These are phyloP conservation scores for Marasmius tenuissimus DNA, from an alignment of 1,284 basidiomycete species.

Conservation along the genomic window DNA sequence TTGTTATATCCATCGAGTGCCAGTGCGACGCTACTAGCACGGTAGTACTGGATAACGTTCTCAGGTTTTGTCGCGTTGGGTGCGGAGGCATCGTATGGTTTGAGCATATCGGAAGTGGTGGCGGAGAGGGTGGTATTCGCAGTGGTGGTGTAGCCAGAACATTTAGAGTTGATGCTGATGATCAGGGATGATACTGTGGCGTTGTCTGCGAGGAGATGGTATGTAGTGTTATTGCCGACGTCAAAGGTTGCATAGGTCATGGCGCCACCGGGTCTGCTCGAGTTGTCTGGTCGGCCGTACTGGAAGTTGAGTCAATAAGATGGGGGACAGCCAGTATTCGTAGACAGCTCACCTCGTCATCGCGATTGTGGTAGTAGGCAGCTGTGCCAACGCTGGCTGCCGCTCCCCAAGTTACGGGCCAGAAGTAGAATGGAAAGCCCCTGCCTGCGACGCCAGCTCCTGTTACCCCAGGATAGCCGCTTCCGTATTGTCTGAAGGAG, in stretches of 20 bases:
- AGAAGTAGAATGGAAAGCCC: slow-evolving; percentile 58
- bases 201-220: slow-evolving; percentile 60
- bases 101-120: neutral
- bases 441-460: slow-evolving; percentile 43
- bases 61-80: slow-evolving; percentile 43
- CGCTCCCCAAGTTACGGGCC: slow-evolving; percentile 56
- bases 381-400: slow-evolving; percentile 30
- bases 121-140: slow-evolving; percentile 1
- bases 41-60: slow-evolving; percentile 58
- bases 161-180: slow-evolving; percentile 43
- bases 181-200: slow-evolving; percentile 52
- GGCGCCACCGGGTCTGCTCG: slow-evolving; percentile 57
- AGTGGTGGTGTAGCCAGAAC: slow-evolving; percentile 24
- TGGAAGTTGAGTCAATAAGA: slow-evolving; percentile 21
- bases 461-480: slow-evolving; percentile 53
- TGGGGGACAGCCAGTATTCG: neutral
- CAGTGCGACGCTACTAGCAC: slow-evolving; percentile 54
- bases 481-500: slow-evolving; percentile 40
- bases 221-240: slow-evolving; percentile 44
- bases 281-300: slow-evolving; percentile 56
- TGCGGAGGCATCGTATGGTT: slow-evolving; percentile 12
- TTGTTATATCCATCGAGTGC: slow-evolving; percentile 31
- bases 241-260: slow-evolving; percentile 50
- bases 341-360: slow-evolving; percentile 26
- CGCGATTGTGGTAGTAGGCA: slow-evolving; percentile 42